A percentile compares a stretch with the other conserved stretches of the same genome.
Evolutionary conservation across 148 eudicot genomes (phyloP).

Genomic region (Dysphania ambrosioides): DNA sequence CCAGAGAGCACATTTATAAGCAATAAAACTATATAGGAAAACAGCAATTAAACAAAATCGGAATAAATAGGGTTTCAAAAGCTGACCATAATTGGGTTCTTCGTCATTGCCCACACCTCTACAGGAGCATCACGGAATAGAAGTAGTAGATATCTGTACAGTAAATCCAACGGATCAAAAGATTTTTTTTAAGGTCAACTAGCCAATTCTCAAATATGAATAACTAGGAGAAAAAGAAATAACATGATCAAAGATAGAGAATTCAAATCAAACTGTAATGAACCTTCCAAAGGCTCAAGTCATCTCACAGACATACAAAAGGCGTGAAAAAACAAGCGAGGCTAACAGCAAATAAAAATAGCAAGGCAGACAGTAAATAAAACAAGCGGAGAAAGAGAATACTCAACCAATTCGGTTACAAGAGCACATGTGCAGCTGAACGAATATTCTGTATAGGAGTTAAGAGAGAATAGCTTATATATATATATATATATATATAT

Average conservation of each 20-base stretch:
- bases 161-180: neutral
- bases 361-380: too few relatives aligned
- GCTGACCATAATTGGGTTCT: constrained; percentile 94
- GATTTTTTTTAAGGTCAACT: neutral
- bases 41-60: neutral
- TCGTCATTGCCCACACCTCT: constrained; percentile 99
- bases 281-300: too few relatives aligned
- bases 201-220: neutral
- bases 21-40: neutral
- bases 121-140: constrained; percentile 99
- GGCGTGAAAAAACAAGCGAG: too few relatives aligned
- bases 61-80: constrained; percentile 22
- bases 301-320: too few relatives aligned
- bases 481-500: too few relatives aligned
- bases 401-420: too few relatives aligned
- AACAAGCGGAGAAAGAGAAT: too few relatives aligned
- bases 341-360: too few relatives aligned
- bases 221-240: neutral
- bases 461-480: too few relatives aligned
- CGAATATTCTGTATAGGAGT: too few relatives aligned
- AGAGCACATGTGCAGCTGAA: too few relatives aligned
- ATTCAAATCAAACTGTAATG: constrained; percentile 1
- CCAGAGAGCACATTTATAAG: too few relatives aligned
- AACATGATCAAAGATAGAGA: neutral
- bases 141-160: constrained; percentile 81